phyloP scores from a whole-genome alignment of 2,329 filamentous ascomycete genomes.

The Daldinia eschscholtzii region DNA sequence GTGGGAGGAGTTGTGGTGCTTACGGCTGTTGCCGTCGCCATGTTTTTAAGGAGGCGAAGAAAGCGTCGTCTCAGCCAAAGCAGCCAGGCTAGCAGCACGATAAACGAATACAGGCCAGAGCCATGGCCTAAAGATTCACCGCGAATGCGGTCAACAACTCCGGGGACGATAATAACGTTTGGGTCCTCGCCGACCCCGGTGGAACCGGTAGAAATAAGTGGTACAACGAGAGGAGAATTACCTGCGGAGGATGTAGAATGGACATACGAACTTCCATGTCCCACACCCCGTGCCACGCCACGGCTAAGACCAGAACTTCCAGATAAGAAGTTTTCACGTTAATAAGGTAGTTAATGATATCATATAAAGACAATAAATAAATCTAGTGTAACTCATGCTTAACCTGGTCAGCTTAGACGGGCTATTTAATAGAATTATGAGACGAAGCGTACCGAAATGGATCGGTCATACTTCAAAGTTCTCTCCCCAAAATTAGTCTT shows the following conservation, averaged over 20 bases:
- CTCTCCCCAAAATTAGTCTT: not conserved
- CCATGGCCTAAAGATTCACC: conserved; percentile 46
- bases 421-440: not conserved
- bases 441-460: conserved; percentile 5
- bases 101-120: conserved; percentile 49
- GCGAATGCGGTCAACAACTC: conserved; percentile 35
- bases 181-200: conserved; percentile 22
- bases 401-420: conserved; percentile 18
- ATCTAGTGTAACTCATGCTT: conserved; percentile 10
- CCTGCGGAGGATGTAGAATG: conserved; percentile 43
- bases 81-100: conserved; percentile 29
- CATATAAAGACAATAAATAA: conserved; percentile 17
- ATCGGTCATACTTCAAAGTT: not conserved
- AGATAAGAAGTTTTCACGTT: conserved; percentile 46
- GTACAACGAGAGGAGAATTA: conserved; percentile 39
- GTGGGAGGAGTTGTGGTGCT: conserved; percentile 45
- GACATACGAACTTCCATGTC: conserved; percentile 46
- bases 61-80: conserved; percentile 23
- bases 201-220: conserved; percentile 38
- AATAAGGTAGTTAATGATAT: conserved; percentile 31
- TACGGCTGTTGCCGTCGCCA: conserved; percentile 24
- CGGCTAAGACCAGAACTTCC: conserved; percentile 44
- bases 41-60: conserved; percentile 35
- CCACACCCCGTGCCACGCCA: conserved; percentile 41
- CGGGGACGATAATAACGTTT: conserved; percentile 29